Conservation (phyloP, 169 alveolate species). For the Cryptosporidium viatorum region DNA sequence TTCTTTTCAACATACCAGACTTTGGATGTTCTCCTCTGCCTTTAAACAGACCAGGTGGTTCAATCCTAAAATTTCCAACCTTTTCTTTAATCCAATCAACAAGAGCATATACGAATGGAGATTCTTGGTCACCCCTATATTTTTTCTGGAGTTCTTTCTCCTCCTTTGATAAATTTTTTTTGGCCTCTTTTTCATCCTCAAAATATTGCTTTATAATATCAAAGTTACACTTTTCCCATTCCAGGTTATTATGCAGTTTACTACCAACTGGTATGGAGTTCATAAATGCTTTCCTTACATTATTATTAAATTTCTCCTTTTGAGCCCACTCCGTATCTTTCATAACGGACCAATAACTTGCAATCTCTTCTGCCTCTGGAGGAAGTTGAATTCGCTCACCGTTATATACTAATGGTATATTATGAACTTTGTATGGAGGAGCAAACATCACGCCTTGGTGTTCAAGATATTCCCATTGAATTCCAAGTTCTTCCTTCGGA, state of each 20-base stretch:
- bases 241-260: constrained; percentile 79
- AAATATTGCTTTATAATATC: constrained; percentile 27
- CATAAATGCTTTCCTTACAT: constrained; percentile 90
- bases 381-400: constrained; percentile 89
- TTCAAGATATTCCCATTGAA: constrained; percentile 89
- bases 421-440: constrained; percentile 90
- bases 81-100: constrained; percentile 91
- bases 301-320: constrained; percentile 90
- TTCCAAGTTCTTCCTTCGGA: constrained; percentile 77
- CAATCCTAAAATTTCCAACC: constrained; percentile 93
- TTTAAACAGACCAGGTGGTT: constrained; percentile 98
- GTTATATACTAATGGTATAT: constrained; percentile 86
- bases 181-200: constrained; percentile 62
- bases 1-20: constrained; percentile 91
- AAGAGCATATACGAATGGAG: constrained; percentile 81
- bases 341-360: constrained; percentile 96
- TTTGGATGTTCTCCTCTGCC: constrained; percentile 99
- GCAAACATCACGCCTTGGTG: constrained; percentile 91
- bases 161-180: constrained; percentile 57
- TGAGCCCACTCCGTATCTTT: constrained; percentile 92
- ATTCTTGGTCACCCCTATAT: constrained; percentile 43
- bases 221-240: constrained; percentile 72
- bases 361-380: constrained; percentile 97
- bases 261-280: constrained; percentile 83
- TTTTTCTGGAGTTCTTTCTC: constrained; percentile 35